Base-by-base conservation (phyloP, 768 basidiomycete genomes). In the Lyophyllum semitale region DNA sequence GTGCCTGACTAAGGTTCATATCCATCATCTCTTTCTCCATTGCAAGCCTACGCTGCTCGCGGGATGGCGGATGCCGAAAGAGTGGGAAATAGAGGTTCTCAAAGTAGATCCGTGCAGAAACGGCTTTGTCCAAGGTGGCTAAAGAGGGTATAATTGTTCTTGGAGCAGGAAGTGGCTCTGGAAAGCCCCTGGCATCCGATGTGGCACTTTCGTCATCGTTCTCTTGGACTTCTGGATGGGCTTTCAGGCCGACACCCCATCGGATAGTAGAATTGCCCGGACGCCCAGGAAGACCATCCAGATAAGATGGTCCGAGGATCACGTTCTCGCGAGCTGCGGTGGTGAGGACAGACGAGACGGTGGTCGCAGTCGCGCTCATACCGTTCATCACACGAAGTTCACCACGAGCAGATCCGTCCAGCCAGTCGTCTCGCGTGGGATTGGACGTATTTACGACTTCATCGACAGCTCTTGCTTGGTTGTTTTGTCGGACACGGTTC, bases 91-190 rank as follows among this genome's bases (percentile, higher is more conserved):
- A 95, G 27, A 88, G 79, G 66, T 91, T 93, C 79, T 93, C 92
- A 72, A 98, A 97, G 80, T 87, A 97, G 74, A 98, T 92, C 68
- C 91, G 85, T 37, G 91, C 87, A 30, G 95, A 88, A 55, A 94
- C 92, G 48, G 95, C 93, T 70, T 91, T 95, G 72, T 99, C 95
- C 66, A 98, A 78, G 27, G 96, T 97, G 40, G 87, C 80, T 53
- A 99, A 79, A 51, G 95, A 95, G 35, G 96, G 95, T 13, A 80
- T 84, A 65, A 98, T 88, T 50, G 79, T 74, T 69, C 80, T 81
- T 61, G 73, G 77, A 56, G 80, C 80, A 43, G 73, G 73, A 38
- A 68, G 74, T 54, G 59, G 68, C 57, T 63, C 62, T 13, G 66
- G 63, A 60, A 68, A 52, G 60, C 70, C 66, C 63, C 59, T 61